Evolutionary conservation across 345 rosid species (phyloP), one percentile per base, ranked within the genome.

Genomic region (Eucalyptus lansdowneana): DNA sequence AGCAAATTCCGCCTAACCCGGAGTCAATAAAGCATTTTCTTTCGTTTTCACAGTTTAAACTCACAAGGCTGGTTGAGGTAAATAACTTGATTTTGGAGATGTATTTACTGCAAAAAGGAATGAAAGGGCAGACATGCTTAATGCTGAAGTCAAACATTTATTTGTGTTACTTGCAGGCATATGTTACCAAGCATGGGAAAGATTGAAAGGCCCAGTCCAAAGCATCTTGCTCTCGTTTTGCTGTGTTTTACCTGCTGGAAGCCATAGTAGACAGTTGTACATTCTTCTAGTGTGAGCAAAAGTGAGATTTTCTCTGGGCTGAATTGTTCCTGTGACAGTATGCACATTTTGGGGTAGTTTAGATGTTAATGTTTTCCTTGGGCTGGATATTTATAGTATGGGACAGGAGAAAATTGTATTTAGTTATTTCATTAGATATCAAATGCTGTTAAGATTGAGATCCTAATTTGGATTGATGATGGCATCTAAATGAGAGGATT

Each of bases 31-130:
- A 94, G 88, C 97, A 94, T 44, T 96, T 95, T 93, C 96, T 98
- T 90, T 93, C 94, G 69, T 87, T 58, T 29, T 92, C 96, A 60
- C 91, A 91, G 88, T 90, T 95, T 51, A 97, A 94, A 92, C 92
- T 96, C 65, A 91, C 92, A 88, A 98, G 95, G 95, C 97, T 97
- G 89, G 94, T 97, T 24, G 96, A 96, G 98, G 99, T 97, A 89
- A 93, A 96, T 88, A 83, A 90, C 91, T 60, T 90, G 76, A 27
- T 89, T 72, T 90, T 31, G 89, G 90, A 49, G 62, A 69, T 62
- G 16, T 37, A 62, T 25, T 45, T 21, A 54, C 31, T 62, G 60
- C 51, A 29, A 60, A 87, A 72, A 83, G 67, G 81, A 88, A 56
- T 85, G 87, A 86, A 72, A 88, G 37, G 80, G 76, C 80, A 65